Evolutionary conservation across 2,329 filamentous ascomycete species (phyloP), one percentile per base, ranked within the genome.

Genomic region (Fusarium avenaceum): DNA sequence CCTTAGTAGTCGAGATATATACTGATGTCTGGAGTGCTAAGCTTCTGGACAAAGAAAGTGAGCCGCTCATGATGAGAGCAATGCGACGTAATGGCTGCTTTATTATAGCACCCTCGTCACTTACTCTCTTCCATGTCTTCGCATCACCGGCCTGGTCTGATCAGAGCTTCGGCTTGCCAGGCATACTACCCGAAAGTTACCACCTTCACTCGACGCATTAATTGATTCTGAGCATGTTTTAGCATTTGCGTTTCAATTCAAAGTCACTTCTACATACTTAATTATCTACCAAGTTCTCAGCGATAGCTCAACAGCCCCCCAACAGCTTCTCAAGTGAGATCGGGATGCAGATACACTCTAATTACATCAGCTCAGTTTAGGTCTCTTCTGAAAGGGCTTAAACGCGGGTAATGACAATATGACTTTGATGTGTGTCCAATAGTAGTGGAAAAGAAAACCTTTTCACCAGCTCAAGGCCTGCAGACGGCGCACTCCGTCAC

Each of bases 401-500:
- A 28, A 38, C 15, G 43, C 14, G 39, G 24, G 46, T 24, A 19
- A 54, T 28, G 50, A 33, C 35, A 40, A 28, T 33, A 39, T 35
- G 14, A 47, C 28, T 35, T 30, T 11, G 13, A 20, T 26, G 28
- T 40, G n/a, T 22, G 14, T n/a, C 19, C 24, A 50, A 39, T 39
- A 20, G 33, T n/a, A 32, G 30, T 24, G 33, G 33, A 35, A 44
- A 26, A 30, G 32, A 56, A 60, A 30, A n/a, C 17, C 28, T 39
- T 47, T 55, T 35, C 42, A 46, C 38, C 38, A 47, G 33, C 26
- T 45, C 38, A 45, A 35, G 33, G 32, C 24, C 48, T 38, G n/a
- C 35, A 38, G 58, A 26, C 22, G 50, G 63, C 57, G 35, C 19
- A 53, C 43, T 68, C 55, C 62, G 28, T 66, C 48, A 62, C 59